Conservation (phyloP, 2,329 filamentous ascomycete genomes). For the Claviceps africana region DNA sequence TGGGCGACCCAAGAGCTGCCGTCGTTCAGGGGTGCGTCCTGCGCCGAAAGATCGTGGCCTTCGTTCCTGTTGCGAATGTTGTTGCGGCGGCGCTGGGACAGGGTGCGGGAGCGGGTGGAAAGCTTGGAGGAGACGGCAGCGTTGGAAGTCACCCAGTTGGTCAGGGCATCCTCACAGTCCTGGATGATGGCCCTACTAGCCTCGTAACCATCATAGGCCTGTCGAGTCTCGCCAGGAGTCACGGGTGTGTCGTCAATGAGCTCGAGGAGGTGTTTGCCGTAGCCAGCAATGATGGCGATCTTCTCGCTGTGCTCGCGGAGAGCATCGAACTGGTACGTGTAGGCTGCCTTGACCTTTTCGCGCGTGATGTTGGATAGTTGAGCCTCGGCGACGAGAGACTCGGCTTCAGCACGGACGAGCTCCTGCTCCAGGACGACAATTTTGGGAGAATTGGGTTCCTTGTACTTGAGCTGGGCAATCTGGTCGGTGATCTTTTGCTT, state of each 20-base stretch:
- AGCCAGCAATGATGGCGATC: slow-evolving; percentile 92
- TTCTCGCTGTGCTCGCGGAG: slow-evolving; percentile 97
- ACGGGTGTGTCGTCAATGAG: slow-evolving; percentile 93
- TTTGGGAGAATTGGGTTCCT: slow-evolving; percentile 94
- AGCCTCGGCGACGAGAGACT: slow-evolving; percentile 95
- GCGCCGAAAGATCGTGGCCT: slow-evolving; percentile 63
- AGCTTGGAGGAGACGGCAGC: slow-evolving; percentile 79
- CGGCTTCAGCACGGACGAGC: slow-evolving; percentile 92
- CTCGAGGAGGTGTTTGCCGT: slow-evolving; percentile 95
- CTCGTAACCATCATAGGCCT: slow-evolving; percentile 95
- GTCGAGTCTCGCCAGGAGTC: slow-evolving; percentile 88
- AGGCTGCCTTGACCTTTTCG: slow-evolving; percentile 97
- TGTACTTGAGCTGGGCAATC: slow-evolving; percentile 98
- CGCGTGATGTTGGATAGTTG: slow-evolving; percentile 98
- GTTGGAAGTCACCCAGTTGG: slow-evolving; percentile 89
- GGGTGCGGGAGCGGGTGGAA: slow-evolving; percentile 71
- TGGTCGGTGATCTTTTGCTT: slow-evolving; percentile 99
- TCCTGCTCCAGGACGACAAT: slow-evolving; percentile 98
- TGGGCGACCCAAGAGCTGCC: slow-evolving; percentile 77
- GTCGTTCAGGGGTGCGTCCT: slow-evolving; percentile 67
- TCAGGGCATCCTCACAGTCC: slow-evolving; percentile 93
- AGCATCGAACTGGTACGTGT: slow-evolving; percentile 95
- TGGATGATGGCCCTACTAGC: slow-evolving; percentile 98
- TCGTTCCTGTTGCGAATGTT: slow-evolving; percentile 55
- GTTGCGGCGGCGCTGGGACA: slow-evolving; percentile 71